A percentile compares a stretch with the other conserved stretches of the same genome.
Conservation (phyloP, 371 early-diverging fungal species). For the Mortierella sp. region DNA sequence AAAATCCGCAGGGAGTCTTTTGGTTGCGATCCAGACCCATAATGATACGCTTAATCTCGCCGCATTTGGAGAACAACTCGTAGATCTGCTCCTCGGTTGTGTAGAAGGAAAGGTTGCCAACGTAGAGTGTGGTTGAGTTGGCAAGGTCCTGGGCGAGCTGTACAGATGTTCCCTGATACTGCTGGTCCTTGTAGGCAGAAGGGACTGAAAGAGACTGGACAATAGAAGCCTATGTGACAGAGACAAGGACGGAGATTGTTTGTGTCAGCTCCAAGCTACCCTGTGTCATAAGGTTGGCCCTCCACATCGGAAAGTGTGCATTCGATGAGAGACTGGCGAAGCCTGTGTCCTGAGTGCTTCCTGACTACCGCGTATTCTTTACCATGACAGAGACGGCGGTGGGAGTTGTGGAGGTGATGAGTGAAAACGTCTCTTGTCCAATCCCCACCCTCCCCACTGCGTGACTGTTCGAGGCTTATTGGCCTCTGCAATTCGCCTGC, state of each 20-base stretch:
- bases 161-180: conserved; percentile 80
- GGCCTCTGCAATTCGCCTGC: too few relatives aligned
- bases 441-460: too few relatives aligned
- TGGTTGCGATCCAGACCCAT: conserved; percentile 97
- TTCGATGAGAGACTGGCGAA: too few relatives aligned
- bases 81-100: conserved; percentile 99
- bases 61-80: conserved; percentile 95
- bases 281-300: too few relatives aligned
- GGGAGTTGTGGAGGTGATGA: not conserved
- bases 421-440: too few relatives aligned
- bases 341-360: too few relatives aligned
- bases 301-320: too few relatives aligned
- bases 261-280: not conserved
- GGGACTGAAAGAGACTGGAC: conserved; percentile 87
- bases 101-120: conserved; percentile 98
- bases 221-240: conserved; percentile 61
- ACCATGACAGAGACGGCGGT: too few relatives aligned
- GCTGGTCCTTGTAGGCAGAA: conserved; percentile 87
- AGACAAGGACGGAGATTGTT: not conserved
- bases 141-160: conserved; percentile 77
- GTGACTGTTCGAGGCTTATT: too few relatives aligned
- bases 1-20: conserved; percentile 98
- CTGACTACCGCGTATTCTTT: too few relatives aligned
- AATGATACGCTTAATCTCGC: conserved; percentile 97
- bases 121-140: conserved; percentile 89